These are phyloP conservation scores for Xylariaceae sp. DNA, from an alignment of 2,329 filamentous ascomycete species.

Conservation along the genomic window DNA sequence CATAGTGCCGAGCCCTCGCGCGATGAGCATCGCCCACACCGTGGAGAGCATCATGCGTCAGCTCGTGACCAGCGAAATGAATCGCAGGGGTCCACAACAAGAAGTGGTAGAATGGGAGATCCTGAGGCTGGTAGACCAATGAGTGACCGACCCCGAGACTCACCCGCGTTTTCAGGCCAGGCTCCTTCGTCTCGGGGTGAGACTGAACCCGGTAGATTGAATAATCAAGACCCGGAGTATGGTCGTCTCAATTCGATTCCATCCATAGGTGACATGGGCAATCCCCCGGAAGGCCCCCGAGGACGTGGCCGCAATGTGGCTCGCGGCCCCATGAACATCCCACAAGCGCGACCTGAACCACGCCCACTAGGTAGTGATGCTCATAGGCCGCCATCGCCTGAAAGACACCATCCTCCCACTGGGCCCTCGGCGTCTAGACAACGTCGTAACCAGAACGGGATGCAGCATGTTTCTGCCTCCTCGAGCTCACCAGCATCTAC, in stretches of 20 bases:
- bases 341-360: slow-evolving; percentile 51
- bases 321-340: slow-evolving; percentile 47
- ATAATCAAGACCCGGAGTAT: slow-evolving; percentile 67
- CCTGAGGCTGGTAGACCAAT: slow-evolving; percentile 49
- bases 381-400: slow-evolving; percentile 53
- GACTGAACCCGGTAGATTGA: slow-evolving; percentile 56
- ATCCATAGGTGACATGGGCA: slow-evolving; percentile 48
- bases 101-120: slow-evolving; percentile 43
- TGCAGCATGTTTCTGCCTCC: slow-evolving; percentile 33
- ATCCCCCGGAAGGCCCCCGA: slow-evolving; percentile 62
- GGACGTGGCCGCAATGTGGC: slow-evolving; percentile 55
- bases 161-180: slow-evolving; percentile 47
- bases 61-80: slow-evolving; percentile 44
- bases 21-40: slow-evolving; percentile 57
- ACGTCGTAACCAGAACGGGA: slow-evolving; percentile 49
- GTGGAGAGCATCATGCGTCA: slow-evolving; percentile 43
- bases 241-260: slow-evolving; percentile 64
- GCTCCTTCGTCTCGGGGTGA: slow-evolving; percentile 49
- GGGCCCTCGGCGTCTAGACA: slow-evolving; percentile 59
- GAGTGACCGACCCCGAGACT: slow-evolving; percentile 51
- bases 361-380: slow-evolving; percentile 51
- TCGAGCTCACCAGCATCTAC: slow-evolving; percentile 37
- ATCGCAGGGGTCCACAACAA: slow-evolving; percentile 32
- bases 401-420: slow-evolving; percentile 58
- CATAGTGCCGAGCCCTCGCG: slow-evolving; percentile 48